These are phyloP conservation scores for Coemansia sp. DNA, from an alignment of 192 early-diverging fungal genomes.

Conservation along the genomic window DNA sequence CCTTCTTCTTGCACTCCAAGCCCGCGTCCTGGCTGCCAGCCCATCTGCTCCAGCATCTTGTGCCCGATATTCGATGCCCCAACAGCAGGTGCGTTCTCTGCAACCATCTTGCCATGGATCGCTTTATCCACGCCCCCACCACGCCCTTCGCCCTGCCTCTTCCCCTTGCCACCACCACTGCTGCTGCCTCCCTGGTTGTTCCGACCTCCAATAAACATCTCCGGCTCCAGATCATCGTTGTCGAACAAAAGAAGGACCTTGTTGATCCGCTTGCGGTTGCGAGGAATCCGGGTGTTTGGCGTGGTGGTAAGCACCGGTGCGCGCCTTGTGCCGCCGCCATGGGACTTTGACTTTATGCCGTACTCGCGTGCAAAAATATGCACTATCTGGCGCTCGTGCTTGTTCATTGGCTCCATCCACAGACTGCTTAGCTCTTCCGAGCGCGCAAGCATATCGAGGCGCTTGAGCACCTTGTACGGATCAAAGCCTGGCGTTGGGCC, in stretches of 20 bases:
- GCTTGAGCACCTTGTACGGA: conserved; percentile 31
- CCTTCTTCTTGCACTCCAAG: conserved; percentile 48
- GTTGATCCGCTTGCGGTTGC: conserved; percentile 36
- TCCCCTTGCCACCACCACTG: neutral
- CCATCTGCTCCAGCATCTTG: conserved; percentile 55
- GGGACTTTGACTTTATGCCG: conserved; percentile 48
- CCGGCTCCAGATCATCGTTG: conserved; percentile 33
- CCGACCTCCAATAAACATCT: conserved; percentile 23
- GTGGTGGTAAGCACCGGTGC: conserved; percentile 38
- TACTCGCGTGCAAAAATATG: conserved; percentile 48
- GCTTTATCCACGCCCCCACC: neutral
- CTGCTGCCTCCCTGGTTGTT: neutral
- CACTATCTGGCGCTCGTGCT: conserved; percentile 44
- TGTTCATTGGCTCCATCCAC: conserved; percentile 53
- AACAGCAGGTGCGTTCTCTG: conserved; percentile 40
- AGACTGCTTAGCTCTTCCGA: conserved; percentile 37
- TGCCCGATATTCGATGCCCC: conserved; percentile 52
- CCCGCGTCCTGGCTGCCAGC: conserved; percentile 51
- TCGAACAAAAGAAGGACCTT: conserved; percentile 33
- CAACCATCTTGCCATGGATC: conserved; percentile 39
- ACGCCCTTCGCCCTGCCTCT: conserved; percentile 7
- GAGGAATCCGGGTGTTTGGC: conserved; percentile 20
- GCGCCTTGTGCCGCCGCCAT: conserved; percentile 33
- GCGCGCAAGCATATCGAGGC: conserved; percentile 30
- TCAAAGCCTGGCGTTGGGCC: conserved; percentile 34